Conservation (phyloP, 2,329 filamentous ascomycete genomes). For the Metarhizium guizhouense region DNA sequence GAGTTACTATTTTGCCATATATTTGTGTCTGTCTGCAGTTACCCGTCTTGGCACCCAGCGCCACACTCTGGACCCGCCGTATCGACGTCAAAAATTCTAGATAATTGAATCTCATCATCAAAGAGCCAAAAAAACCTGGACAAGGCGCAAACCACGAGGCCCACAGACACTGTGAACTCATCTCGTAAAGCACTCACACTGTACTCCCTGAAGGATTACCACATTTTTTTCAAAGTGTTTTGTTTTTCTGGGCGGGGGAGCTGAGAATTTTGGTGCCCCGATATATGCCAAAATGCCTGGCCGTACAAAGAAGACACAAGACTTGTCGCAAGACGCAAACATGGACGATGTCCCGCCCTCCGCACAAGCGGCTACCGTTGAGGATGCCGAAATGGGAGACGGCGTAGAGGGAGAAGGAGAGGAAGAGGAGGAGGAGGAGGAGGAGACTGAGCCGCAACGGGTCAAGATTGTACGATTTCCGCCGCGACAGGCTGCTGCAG, state of each 20-base stretch:
- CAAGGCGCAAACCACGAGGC: neutral
- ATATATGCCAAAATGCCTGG: constrained; percentile 26
- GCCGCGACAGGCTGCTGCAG: neutral
- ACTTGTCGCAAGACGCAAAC: constrained; percentile 23
- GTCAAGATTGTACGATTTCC: constrained; percentile 48
- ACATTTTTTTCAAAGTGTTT: too few relatives aligned
- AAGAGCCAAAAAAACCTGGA: neutral
- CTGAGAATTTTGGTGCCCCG: neutral
- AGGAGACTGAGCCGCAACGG: constrained; percentile 42
- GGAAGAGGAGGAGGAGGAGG: constrained; percentile 22
- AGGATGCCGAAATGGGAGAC: constrained; percentile 25
- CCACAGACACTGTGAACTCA: neutral
- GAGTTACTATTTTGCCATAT: neutral
- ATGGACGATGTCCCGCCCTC: constrained; percentile 38
- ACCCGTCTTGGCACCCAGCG: neutral
- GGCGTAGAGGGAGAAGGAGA: constrained; percentile 32
- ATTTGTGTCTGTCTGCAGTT: too few relatives aligned
- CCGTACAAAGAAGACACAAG: constrained; percentile 27
- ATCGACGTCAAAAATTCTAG: constrained; percentile 9
- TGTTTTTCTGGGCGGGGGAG: too few relatives aligned
- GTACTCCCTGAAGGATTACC: neutral
- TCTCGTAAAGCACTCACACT: neutral
- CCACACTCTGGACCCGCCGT: neutral
- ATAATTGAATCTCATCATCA: neutral
- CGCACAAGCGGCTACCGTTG: constrained; percentile 23